Base-by-base conservation (phyloP, 2,329 filamentous ascomycete species). In the Pseudocercospora macadamiae region DNA sequence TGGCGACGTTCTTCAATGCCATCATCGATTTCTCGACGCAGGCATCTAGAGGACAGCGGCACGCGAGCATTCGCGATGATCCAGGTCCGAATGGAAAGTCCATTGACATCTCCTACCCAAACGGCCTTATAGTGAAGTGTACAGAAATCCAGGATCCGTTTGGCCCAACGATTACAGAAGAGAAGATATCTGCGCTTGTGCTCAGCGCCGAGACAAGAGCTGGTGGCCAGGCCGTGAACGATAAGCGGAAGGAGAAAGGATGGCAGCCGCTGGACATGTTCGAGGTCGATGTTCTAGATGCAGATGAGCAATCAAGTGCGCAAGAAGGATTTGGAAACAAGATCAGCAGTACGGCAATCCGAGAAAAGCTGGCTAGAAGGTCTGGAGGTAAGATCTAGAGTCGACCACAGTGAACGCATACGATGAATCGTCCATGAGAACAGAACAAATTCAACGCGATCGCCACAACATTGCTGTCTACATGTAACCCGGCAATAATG, bases 331-430 rank as follows among this genome's bases (percentile, higher is more conserved):
- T 96, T 75, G 85, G 87, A 23, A 83, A 84, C 61, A 97, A 97
- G 77, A 90, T 97, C 66, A 96, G 92, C 79, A 97, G 93, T 76
- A 96, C 93, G 0, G 89, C 89, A 58, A 96, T 96, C 36, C 63
- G 73, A 21, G 69, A 70, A 55, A 73, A 71, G 62, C 42, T 73
- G 21, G 66, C 64, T 32, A 66, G 55, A 37, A 62, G 60, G 54
- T 48, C 51, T 28, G 51, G 58, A 14, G 65, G 59, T 2, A 47
- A 47, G 42, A 47, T 47, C n/a, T 47, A n/a, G 42, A 47, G 16
- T 18, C 42, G 26, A 6, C 6, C 28, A 32, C 28, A 7, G 28
- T 12, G 12, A 32, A 32, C 12, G n/a, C n/a, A n/a, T n/a, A n/a
- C n/a, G n/a, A n/a, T n/a, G n/a, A n/a, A n/a, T n/a, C n/a, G n/a